Evolutionary conservation across 371 early-diverging fungal genomes (phyloP).

Genomic region (Rhizopus delemar): DNA sequence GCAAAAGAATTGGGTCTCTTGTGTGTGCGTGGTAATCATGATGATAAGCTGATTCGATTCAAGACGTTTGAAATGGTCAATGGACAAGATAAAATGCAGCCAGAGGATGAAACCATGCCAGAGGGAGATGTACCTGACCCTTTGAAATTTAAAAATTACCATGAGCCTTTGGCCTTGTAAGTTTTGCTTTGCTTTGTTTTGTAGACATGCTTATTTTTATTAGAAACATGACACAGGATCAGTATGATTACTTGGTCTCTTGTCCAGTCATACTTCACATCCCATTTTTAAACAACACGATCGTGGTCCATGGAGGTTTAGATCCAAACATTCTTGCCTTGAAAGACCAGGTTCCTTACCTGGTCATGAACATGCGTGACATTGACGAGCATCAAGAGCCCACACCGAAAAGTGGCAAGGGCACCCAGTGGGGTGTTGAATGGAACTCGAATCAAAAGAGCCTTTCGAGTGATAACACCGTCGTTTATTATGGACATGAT

Average conservation of each 20-base stretch:
- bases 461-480: constrained; percentile 17
- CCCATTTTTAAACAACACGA: constrained; percentile 54
- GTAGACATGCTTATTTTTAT: not conserved
- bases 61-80: constrained; percentile 46
- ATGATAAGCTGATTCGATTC: constrained; percentile 69
- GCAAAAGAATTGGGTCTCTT: constrained; percentile 54
- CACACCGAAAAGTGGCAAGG: constrained; percentile 35
- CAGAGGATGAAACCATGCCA: constrained; percentile 27
- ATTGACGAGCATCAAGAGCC: constrained; percentile 47
- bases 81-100: constrained; percentile 30
- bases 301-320: constrained; percentile 71
- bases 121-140: constrained; percentile 47
- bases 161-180: constrained; percentile 45
- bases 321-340: constrained; percentile 46
- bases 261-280: constrained; percentile 65
- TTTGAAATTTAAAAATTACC: constrained; percentile 43
- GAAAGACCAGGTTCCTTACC: constrained; percentile 47
- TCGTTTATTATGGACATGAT: constrained; percentile 71
- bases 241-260: constrained; percentile 56
- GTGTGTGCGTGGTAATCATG: constrained; percentile 80
- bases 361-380: constrained; percentile 63
- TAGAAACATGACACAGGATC: constrained; percentile 48
- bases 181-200: not conserved
- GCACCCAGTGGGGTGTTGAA: constrained; percentile 49
- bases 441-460: constrained; percentile 46